Percentiles rank a stretch among this genome's conserved stretches.
phyloP scores from a whole-genome alignment of 2,329 filamentous ascomycete species.

The Verticillium nubilum region DNA sequence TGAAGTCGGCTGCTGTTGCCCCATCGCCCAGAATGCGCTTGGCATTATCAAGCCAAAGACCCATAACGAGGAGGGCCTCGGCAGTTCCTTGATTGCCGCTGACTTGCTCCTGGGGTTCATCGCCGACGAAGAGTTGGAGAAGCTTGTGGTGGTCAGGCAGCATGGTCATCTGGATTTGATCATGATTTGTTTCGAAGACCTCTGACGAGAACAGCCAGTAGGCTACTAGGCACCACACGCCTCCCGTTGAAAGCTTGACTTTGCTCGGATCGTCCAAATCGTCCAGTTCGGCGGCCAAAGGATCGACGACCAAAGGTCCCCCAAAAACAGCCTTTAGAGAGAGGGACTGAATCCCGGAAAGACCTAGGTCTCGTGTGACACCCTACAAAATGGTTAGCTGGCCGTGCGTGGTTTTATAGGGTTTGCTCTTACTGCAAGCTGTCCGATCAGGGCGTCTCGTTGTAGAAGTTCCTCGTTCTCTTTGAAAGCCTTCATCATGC shows the following conservation, averaged over 20 bases:
- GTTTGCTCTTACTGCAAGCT: constrained; percentile 53
- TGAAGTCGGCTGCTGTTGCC: constrained; percentile 35
- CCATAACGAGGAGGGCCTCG: constrained; percentile 55
- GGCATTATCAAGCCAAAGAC: constrained; percentile 51
- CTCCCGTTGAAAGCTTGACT: constrained; percentile 54
- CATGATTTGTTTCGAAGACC: constrained; percentile 52
- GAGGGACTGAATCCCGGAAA: constrained; percentile 35
- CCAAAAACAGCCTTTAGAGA: constrained; percentile 38
- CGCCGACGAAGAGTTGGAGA: constrained; percentile 46
- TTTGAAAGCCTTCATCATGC: constrained; percentile 58
- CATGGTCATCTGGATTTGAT: constrained; percentile 47
- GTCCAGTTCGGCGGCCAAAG: constrained; percentile 40
- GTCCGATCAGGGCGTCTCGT: constrained; percentile 63
- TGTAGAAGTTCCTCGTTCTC: constrained; percentile 56
- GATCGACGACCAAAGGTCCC: constrained; percentile 34
- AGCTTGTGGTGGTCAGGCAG: constrained; percentile 56
- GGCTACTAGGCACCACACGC: constrained; percentile 52
- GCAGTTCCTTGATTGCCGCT: constrained; percentile 46
- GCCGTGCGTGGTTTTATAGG: background rate
- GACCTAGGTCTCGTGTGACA: constrained; percentile 56
- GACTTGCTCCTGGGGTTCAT: constrained; percentile 43
- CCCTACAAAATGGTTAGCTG: constrained; percentile 34
- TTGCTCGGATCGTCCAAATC: constrained; percentile 40
- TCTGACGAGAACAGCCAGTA: constrained; percentile 60
- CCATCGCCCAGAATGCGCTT: constrained; percentile 33